Evolutionary conservation across 2,329 filamentous ascomycete genomes (phyloP), one percentile per base, ranked within the genome.

Genomic region (Fusarium chuoi): DNA sequence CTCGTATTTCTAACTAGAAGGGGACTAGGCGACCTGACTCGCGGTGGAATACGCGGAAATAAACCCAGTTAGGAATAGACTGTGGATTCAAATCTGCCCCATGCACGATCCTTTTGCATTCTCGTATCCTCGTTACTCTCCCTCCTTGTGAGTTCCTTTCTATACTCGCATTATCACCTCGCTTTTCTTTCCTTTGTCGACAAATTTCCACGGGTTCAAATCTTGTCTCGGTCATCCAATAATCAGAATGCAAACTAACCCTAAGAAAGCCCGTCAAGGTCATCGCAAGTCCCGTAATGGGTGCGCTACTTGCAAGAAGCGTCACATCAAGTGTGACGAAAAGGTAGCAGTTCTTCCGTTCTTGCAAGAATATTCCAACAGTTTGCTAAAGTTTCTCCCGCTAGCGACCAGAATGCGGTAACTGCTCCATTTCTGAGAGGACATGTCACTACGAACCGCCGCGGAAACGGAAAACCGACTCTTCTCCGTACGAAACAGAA

Each of bases 211-310:
- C 51, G 65, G 42, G 60, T 56, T 55, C 12, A 3, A 28, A 2
- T 17, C 11, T 22, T 10, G 22, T 13, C 7, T 13, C 7, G 11
- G 42, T 6, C 11, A 13, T 13, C 17, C 9, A 38, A 22, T 11
- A n/a, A 44, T 24, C 26, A 26, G 1, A 17, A 60, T 60, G 54
- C 42, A 60, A 15, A 11, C 22, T 11, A 39, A 33, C 33, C 33
- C 33, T 33, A 33, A 33, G 33, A 65, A 69, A 33, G 56, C 33
- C n/a, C 69, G 69, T 33, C 65, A 62, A 39, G 42, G 58, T 6
- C 69, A 74, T n/a, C 58, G 59, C 20, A 73, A 73, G 55, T 73
- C 71, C 41, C 71, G 71, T 12, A 62, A 61, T 26, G 71, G 71
- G 13, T 73, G 71, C 45, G 30, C 38, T 9, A 57, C 68, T 3